phyloP scores from a whole-genome alignment of 1,139 yeast species.

The Suhomyces guaymorum region DNA sequence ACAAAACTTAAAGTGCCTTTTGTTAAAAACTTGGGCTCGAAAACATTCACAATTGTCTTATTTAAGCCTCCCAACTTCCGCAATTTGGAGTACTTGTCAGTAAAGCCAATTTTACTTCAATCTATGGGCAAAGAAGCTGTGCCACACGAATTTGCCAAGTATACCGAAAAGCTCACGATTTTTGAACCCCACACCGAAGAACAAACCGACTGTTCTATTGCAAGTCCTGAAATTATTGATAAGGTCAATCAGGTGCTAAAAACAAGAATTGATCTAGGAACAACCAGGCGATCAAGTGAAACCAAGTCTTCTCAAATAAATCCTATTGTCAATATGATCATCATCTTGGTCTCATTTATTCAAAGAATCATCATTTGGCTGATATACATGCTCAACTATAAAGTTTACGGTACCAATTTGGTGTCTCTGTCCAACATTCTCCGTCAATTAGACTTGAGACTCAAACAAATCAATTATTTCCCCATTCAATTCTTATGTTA shows the following conservation, averaged over 20 bases:
- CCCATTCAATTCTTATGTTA: slow-evolving; percentile 76
- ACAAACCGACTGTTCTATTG: slow-evolving; percentile 18
- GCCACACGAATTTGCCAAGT: slow-evolving; percentile 7
- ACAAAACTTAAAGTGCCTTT: slow-evolving; percentile 6
- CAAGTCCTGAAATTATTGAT: slow-evolving; percentile 35
- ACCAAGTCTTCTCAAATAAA: neutral
- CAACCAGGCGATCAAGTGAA: too few species aligned
- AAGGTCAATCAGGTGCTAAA: slow-evolving; percentile 34
- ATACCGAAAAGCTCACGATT: slow-evolving; percentile 9
- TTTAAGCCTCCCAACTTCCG: slow-evolving; percentile 76
- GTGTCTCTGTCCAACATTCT: slow-evolving; percentile 58
- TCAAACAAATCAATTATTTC: slow-evolving; percentile 75
- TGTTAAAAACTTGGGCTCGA: slow-evolving; percentile 1
- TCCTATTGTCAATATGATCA: neutral
- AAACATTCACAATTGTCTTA: slow-evolving; percentile 44
- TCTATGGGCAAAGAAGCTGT: slow-evolving; percentile 32
- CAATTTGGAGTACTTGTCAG: slow-evolving; percentile 76
- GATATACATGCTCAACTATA: slow-evolving; percentile 29
- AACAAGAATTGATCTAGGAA: slow-evolving; percentile 22
- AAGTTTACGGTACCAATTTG: slow-evolving; percentile 22
- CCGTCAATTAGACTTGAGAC: slow-evolving; percentile 75
- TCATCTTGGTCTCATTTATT: slow-evolving; percentile 13
- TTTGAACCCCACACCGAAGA: slow-evolving; percentile 14
- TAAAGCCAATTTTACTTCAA: slow-evolving; percentile 70
- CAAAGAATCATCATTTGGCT: slow-evolving; percentile 25